Conservation (phyloP, 805 yeast species). For the Aciculoconidium aculeatum region DNA sequence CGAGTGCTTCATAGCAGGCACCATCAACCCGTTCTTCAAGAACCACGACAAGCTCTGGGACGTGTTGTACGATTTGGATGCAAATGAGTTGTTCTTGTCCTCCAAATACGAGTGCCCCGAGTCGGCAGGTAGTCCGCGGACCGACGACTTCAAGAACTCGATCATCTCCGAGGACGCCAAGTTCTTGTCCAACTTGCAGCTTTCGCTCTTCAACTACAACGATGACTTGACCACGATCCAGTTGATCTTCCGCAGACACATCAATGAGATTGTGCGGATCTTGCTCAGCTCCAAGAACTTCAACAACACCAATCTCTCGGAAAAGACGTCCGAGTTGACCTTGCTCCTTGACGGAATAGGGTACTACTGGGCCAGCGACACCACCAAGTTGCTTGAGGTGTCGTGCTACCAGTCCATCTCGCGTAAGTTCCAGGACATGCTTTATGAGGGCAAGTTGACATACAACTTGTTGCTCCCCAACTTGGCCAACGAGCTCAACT, state of each 20-base stretch:
- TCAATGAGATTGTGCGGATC: slow-evolving; percentile 37
- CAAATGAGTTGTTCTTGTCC: slow-evolving; percentile 35
- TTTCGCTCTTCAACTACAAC: slow-evolving; percentile 38
- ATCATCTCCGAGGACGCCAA: slow-evolving; percentile 41
- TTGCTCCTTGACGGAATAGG: slow-evolving; percentile 38
- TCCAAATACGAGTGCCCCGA: slow-evolving; percentile 11
- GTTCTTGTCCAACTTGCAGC: slow-evolving; percentile 37
- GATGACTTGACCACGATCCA: slow-evolving; percentile 43
- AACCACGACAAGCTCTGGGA: slow-evolving; percentile 54
- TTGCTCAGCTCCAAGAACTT: slow-evolving; percentile 34
- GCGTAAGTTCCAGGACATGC: slow-evolving; percentile 28
- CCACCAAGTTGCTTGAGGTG: slow-evolving; percentile 34
- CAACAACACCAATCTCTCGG: slow-evolving; percentile 14
- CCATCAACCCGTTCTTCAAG: slow-evolving; percentile 61
- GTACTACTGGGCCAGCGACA: slow-evolving; percentile 38
- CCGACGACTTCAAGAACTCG: slow-evolving; percentile 22
- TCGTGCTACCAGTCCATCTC: slow-evolving; percentile 36
- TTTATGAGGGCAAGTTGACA: slow-evolving; percentile 24
- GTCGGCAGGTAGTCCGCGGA: neutral
- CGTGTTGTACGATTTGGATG: slow-evolving; percentile 54
- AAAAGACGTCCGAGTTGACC: slow-evolving; percentile 13
- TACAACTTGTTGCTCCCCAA: slow-evolving; percentile 32
- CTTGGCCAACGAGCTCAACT: slow-evolving; percentile 34
- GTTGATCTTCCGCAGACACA: slow-evolving; percentile 37
- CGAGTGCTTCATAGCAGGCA: slow-evolving; percentile 51